Base-by-base conservation (phyloP, 345 rosid species). In the Citrus sp. region DNA sequence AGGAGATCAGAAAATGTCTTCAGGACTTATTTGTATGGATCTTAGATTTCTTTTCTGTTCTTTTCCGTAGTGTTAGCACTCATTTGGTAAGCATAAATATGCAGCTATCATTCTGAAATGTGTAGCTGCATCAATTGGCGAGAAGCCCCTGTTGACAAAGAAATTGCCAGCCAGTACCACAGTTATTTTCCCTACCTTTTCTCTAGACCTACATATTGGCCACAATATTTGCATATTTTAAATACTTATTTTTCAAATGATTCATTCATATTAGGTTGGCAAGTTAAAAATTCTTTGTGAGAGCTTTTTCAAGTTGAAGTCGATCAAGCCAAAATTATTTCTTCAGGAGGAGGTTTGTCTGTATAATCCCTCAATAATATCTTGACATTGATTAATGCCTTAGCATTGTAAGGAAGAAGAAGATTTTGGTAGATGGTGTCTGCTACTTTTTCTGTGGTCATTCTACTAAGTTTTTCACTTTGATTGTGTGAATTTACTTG, bases 131-230 rank as follows among this genome's bases (percentile, higher is more conserved):
- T 91, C 99, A 1, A 84, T 88, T 54, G 94, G 98, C n/a, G 98
- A 96, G 88, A 94, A 91, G 80, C 89, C 88, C 37, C 84, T 70
- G 19, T 25, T 91, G 84, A 90, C 88, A 54, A 93, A 94, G 87
- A 96, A 91, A 86, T 81, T 96, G 80, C 98, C 99, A 24, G 91
- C 97, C 84, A 88, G 89, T 72, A 87, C 94, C 56, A 90, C 94
- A 84, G 98, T 96, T 77, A 85, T 66, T 59, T 77, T 84, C 83
- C 24, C 10, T 34, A 75, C 70, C 51, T 55, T 74, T 2, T 62
- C 62, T 56, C 32, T 77, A 21, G 28, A 62, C 30, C 76, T 56
- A 64, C 49, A 34, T 56, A 54, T 54, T 9, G 73, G 19, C 49
- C 3, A 24, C 65, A 21, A 67, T 54, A 6, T 65, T 14, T 19